Percentiles rank a stretch among this genome's conserved stretches.
Conservation (phyloP, 176 grass and related monocot genomes). For the Zoysia japonica region DNA sequence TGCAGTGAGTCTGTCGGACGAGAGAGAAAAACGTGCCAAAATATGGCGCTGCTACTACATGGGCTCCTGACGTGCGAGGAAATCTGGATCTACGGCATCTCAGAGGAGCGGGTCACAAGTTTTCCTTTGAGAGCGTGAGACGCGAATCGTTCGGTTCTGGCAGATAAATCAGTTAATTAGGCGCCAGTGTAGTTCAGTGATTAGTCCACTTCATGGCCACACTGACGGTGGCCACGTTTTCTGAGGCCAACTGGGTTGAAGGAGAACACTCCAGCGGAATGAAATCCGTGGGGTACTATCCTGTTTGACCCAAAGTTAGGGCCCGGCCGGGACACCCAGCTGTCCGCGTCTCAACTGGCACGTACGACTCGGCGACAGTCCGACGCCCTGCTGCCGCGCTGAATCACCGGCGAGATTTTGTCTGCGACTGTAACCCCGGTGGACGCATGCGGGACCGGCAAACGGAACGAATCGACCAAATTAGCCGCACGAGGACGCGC, state of each 20-base stretch:
- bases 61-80: background rate
- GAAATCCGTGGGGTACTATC: too few relatives aligned
- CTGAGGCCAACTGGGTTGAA: too few relatives aligned
- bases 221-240: too few relatives aligned
- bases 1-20: background rate
- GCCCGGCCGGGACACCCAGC: background rate
- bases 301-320: background rate
- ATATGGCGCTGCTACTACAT: too few relatives aligned
- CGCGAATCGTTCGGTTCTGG: too few relatives aligned
- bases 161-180: too few relatives aligned
- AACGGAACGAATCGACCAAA: background rate
- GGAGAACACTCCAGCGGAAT: too few relatives aligned
- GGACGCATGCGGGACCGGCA: background rate
- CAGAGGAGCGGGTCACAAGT: too few relatives aligned
- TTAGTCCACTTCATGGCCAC: too few relatives aligned
- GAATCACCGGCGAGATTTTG: background rate
- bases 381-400: background rate
- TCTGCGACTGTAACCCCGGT: background rate
- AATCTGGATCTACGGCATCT: background rate
- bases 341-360: background rate
- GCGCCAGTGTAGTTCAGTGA: too few relatives aligned
- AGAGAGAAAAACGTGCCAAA: background rate
- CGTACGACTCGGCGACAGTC: background rate
- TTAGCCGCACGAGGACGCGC: background rate
- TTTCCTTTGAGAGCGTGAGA: too few relatives aligned